Conservation (phyloP, 768 basidiomycete species). For the Serpula lacrymans region DNA sequence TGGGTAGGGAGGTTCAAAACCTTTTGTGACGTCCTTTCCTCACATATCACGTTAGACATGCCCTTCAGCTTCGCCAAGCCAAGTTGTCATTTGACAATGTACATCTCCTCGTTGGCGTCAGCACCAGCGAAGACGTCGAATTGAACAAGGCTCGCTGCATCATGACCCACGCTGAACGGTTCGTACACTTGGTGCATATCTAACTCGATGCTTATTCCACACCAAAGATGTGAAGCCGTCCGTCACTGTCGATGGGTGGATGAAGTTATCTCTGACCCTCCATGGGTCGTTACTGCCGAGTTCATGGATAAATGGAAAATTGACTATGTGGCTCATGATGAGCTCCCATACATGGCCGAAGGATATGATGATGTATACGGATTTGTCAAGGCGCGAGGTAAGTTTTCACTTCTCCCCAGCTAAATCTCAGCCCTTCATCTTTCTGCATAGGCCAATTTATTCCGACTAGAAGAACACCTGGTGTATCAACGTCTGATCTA, state of each 20-base stretch:
- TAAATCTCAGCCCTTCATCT: constrained; percentile 4
- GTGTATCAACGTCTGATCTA: constrained; percentile 90
- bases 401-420: constrained; percentile 14
- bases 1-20: constrained; percentile 50
- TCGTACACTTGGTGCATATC: constrained; percentile 13
- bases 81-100: constrained; percentile 91
- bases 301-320: constrained; percentile 86
- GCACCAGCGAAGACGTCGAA: constrained; percentile 79
- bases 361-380: constrained; percentile 85
- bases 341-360: constrained; percentile 78
- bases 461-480: constrained; percentile 92
- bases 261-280: constrained; percentile 85
- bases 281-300: constrained; percentile 82
- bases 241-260: constrained; percentile 98
- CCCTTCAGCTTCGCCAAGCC: constrained; percentile 92
- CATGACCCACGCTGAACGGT: constrained; percentile 89
- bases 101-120: constrained; percentile 90
- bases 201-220: constrained; percentile 1
- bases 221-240: constrained; percentile 75
- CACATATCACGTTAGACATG: constrained; percentile 58
- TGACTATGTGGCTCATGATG: constrained; percentile 97
- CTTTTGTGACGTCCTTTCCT: constrained; percentile 1
- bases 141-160: constrained; percentile 79
- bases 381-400: constrained; percentile 78
- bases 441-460: constrained; percentile 76